These are phyloP conservation scores for Cicer cuneatum DNA, from an alignment of 306 rosid genomes.

Conservation along the genomic window DNA sequence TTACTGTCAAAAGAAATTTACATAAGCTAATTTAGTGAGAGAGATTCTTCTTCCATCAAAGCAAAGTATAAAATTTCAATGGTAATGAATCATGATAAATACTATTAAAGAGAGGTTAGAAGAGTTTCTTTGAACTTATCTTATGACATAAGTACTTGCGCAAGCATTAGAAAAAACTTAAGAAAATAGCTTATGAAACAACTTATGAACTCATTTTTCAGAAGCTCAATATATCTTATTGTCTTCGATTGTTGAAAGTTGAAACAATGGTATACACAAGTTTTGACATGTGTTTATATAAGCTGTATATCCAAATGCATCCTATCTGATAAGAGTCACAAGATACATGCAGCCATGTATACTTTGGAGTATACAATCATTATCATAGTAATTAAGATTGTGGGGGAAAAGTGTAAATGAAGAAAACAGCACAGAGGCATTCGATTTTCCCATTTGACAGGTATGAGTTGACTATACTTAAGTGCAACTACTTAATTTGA, in stretches of 20 bases:
- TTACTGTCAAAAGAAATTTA: conserved; percentile 61
- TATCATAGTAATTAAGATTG: not conserved
- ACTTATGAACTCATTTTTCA: not conserved
- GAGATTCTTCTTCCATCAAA: conserved; percentile 31
- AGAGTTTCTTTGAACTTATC: not conserved
- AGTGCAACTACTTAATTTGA: not conserved
- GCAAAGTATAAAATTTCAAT: conserved; percentile 20
- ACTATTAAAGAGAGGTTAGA: not conserved
- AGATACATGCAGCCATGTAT: not conserved
- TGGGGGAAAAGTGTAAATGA: not conserved
- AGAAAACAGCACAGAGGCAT: not conserved
- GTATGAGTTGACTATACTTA: not conserved
- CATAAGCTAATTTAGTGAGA: conserved; percentile 34
- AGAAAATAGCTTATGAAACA: not conserved
- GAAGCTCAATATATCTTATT: not conserved
- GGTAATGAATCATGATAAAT: not conserved
- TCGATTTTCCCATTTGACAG: not conserved
- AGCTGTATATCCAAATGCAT: not conserved
- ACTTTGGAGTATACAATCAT: not conserved
- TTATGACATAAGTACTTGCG: not conserved
- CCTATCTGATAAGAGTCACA: conserved; percentile 4
- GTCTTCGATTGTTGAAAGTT: not conserved
- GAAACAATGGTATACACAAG: not conserved
- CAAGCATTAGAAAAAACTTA: not conserved
- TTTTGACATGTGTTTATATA: not conserved